A percentile compares a stretch with the other conserved stretches of the same genome.
Evolutionary conservation across 2,329 filamentous ascomycete species (phyloP).

Genomic region (Hypoxylon sp.): DNA sequence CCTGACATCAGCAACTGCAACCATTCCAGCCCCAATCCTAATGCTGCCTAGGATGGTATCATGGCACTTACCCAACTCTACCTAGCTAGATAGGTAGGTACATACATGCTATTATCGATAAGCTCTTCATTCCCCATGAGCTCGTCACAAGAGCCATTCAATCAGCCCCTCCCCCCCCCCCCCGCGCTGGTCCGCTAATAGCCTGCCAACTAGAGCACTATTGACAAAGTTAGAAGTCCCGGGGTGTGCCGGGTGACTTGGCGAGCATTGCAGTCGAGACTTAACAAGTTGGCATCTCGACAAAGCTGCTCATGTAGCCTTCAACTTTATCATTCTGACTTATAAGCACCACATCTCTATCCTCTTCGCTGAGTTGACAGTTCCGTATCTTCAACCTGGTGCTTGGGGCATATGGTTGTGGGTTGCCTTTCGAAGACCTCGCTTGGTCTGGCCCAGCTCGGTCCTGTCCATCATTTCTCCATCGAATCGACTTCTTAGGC

Average conservation of each 20-base stretch:
- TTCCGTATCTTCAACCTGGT: neutral
- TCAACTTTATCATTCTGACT: conserved; percentile 19
- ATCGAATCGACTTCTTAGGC: conserved; percentile 15
- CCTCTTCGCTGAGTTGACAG: conserved; percentile 7
- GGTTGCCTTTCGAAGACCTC: conserved; percentile 13
- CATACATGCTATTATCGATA: conserved; percentile 25
- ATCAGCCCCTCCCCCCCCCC: conserved; percentile 30
- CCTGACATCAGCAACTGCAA: neutral
- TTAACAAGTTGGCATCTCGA: conserved; percentile 7
- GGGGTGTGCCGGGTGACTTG: conserved; percentile 41
- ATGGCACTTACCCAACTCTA: too few species aligned
- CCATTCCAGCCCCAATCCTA: neutral
- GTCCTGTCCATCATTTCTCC: conserved; percentile 14
- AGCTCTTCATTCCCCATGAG: conserved; percentile 22
- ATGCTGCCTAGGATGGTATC: neutral
- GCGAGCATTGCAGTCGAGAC: neutral
- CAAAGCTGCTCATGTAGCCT: neutral
- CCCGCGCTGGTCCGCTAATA: conserved; percentile 21
- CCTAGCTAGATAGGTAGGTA: too few species aligned
- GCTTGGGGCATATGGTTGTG: conserved; percentile 7
- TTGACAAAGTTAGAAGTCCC: conserved; percentile 2
- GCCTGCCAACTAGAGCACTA: conserved; percentile 13
- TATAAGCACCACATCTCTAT: conserved; percentile 1
- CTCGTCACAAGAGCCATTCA: conserved; percentile 39
- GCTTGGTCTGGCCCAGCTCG: conserved; percentile 3